phyloP scores from a whole-genome alignment of 179 eudicot genomes.

The Vitellaria paradoxa region DNA sequence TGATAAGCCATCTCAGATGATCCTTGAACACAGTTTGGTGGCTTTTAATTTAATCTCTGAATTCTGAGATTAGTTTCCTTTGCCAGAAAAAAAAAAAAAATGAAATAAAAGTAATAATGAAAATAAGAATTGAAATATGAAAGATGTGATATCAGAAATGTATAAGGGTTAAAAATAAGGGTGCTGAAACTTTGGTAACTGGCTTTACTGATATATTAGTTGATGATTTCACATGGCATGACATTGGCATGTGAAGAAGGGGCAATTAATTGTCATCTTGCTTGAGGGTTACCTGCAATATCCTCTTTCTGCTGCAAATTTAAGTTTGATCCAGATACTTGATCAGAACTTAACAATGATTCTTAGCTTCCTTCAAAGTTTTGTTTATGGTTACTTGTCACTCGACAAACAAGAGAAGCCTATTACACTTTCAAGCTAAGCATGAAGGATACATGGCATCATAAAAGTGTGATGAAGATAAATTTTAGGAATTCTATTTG shows the following conservation, averaged over 20 bases:
- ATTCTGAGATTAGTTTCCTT: too few species aligned
- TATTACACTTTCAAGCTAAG: background rate
- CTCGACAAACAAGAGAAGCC: background rate
- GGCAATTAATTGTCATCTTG: constrained; percentile 11
- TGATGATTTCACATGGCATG: background rate
- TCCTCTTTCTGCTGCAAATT: background rate
- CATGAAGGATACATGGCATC: background rate
- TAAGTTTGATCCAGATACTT: background rate
- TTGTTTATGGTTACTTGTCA: too few species aligned
- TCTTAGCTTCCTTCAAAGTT: background rate
- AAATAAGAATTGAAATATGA: background rate
- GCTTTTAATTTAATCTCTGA: background rate
- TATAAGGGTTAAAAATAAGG: background rate
- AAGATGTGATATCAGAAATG: background rate
- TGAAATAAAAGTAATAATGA: too few species aligned
- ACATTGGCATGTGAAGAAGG: background rate
- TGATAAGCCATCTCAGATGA: background rate
- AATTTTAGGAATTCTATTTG: too few species aligned
- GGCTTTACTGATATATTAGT: background rate
- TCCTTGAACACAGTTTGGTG: background rate
- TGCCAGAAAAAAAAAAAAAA: background rate
- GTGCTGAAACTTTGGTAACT: background rate
- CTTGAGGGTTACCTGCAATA: background rate
- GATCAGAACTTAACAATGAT: background rate
- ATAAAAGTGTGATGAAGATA: background rate